phyloP scores from a whole-genome alignment of 208 protist genomes.

The Lotmaria passim region DNA sequence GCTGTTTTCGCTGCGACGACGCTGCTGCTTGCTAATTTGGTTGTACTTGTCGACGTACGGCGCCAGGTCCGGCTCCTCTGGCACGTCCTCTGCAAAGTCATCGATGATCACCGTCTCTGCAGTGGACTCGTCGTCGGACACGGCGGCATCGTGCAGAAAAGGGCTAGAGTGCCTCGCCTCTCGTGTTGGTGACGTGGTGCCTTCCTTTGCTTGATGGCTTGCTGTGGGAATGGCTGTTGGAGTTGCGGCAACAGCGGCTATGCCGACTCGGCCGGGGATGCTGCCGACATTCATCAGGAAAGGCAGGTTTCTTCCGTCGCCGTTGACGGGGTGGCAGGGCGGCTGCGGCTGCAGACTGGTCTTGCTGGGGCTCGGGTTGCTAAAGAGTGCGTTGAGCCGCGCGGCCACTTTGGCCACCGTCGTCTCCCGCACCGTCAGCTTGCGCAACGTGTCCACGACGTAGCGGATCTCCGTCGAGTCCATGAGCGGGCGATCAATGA shows the following conservation, averaged over 20 bases:
- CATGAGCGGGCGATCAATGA: constrained; percentile 67
- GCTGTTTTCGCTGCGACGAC: constrained; percentile 12
- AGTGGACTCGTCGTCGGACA: constrained; percentile 17
- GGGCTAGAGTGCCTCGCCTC: neutral
- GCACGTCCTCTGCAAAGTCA: constrained; percentile 25
- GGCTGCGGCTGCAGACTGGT: neutral
- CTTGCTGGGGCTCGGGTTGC: neutral
- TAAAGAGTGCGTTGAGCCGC: constrained; percentile 3
- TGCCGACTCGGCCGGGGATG: neutral
- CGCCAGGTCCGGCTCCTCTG: constrained; percentile 25
- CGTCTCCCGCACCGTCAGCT: constrained; percentile 5
- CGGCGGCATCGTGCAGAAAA: neutral
- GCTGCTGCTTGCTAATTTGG: constrained; percentile 33
- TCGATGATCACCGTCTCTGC: constrained; percentile 33
- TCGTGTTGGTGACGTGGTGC: neutral
- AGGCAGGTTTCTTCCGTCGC: neutral
- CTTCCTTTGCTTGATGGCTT: neutral
- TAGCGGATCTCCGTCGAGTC: constrained; percentile 22
- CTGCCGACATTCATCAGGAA: neutral
- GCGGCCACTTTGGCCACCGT: neutral
- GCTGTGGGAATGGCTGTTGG: neutral
- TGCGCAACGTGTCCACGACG: constrained; percentile 22
- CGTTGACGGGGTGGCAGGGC: neutral
- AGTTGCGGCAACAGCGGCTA: neutral
- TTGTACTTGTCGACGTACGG: constrained; percentile 29